Evolutionary conservation across 2,329 filamentous ascomycete species (phyloP), one percentile per base, ranked within the genome.

Genomic region (Paradendryphiella salina): DNA sequence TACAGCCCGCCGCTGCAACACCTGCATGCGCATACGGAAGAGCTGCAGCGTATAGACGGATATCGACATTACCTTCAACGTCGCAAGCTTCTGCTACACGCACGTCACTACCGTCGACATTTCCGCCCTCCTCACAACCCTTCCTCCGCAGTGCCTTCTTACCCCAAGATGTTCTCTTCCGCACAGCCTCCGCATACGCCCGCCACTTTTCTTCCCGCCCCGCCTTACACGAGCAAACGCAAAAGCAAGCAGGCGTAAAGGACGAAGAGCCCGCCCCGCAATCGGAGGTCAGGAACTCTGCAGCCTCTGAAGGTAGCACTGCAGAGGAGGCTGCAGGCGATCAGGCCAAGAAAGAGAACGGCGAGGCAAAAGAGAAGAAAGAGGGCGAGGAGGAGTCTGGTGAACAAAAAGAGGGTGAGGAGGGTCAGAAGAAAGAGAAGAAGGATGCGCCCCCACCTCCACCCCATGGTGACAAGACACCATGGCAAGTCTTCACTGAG

Each of bases 401-500:
- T 57, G 74, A 79, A 20, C 74, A 82, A 46, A 76, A 75, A 26
- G 74, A 76, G 52, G 72, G 76, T 36, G 69, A 65, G 36, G 59
- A 65, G 60, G 72, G 59, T 48, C 69, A 69, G 81, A 85, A 70
- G 84, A 89, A 66, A 37, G 85, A 70, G 83, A 89, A 69, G 40
- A 84, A 90, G 54, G 77, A 79, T 31, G 75, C 84, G 21, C 87
- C 92, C 10, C 90, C 93, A 17, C 93, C 92, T 11, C 93, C 94
- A n/a, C 93, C 92, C 15, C 94, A 99, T 70, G 94, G 94, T 54
- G 91, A 96, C 78, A 99, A 99, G 80, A 94, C 93, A 3, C 94
- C 94, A 46, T 97, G 94, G 92, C 90, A 97, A 73, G 94, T 99
- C 26, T 99, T 99, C 78, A 90, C 90, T 69, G 94, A 99, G 71